Evolutionary conservation across 2,329 filamentous ascomycete species (phyloP).

Genomic region (Cladosporium sp.): DNA sequence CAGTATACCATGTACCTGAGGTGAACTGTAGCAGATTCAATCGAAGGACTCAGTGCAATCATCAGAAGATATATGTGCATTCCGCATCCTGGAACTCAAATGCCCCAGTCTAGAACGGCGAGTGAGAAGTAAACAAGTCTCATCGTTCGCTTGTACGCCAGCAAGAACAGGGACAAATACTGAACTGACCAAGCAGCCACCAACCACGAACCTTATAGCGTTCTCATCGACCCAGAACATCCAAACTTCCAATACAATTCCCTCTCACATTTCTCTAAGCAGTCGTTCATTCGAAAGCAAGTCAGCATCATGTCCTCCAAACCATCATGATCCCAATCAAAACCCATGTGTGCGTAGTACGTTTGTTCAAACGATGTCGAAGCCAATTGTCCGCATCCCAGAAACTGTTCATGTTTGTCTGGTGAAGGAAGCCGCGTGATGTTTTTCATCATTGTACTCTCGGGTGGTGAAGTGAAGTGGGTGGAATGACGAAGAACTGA

Average conservation of each 20-base stretch:
- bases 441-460: neutral
- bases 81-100: neutral
- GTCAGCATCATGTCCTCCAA: neutral
- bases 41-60: neutral
- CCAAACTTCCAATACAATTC: neutral
- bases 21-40: neutral
- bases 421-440: neutral
- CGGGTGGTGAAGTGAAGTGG: neutral
- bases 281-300: neutral
- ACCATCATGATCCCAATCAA: neutral
- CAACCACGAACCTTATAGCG: neutral
- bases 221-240: neutral
- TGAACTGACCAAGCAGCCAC: neutral
- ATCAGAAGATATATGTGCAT: neutral
- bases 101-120: slow-evolving; percentile 17
- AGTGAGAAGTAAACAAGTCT: slow-evolving; percentile 7
- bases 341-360: neutral
- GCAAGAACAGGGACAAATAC: neutral
- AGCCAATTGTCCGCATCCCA: neutral
- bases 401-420: neutral
- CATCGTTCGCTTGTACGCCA: neutral
- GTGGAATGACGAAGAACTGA: neutral
- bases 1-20: neutral
- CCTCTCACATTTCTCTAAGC: neutral
- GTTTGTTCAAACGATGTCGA: neutral